Base-by-base conservation (phyloP, 352 stramenopile genomes). In the Phytopythium mirpurense region DNA sequence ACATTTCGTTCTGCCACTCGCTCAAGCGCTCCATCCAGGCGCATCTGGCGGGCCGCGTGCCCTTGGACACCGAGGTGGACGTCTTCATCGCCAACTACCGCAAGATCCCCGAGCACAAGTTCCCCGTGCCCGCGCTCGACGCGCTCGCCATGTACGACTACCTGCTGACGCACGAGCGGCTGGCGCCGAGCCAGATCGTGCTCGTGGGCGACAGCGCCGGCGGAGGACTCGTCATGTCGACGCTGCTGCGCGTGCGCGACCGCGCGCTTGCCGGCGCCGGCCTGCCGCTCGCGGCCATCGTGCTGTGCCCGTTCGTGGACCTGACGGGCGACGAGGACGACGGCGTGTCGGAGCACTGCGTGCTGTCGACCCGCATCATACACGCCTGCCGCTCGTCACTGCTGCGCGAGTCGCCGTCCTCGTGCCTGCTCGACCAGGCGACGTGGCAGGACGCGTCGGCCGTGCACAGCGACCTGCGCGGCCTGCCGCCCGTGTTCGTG, bases 11-110 rank as follows among this genome's bases (percentile, higher is more conserved):
- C 35, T 66, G 62, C 59, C 77, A 71, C 38, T 50, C 56, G 11
- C 31, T 77, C 14, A 48, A 53, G 37, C 49, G 51, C 26, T 47
- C 54, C 43, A 59, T 72, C n/a, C 43, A 62, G 41, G 58, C 60
- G 37, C 49, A 76, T 53, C 57, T 77, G 18, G 18, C 36, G 5
- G 26, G 26, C 6, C 43, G 35, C 2, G 50, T 44, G 2, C 35
- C 19, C n/a, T n/a, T n/a, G 18, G 56, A 62, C 11, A 49, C 69
- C 27, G 50, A 65, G 6, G 65, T 83, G 2, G 62, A 81, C 37
- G 60, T 81, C 19, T 63, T 81, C 24, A 37, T 81, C 21, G 68
- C 65, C 11, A 83, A 79, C 58, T 83, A 81, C 47, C 70, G 60
- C 36, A 81, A 81, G 44, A 51, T 64, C 14, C 73, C 73, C n/a